Base-by-base conservation (phyloP, 352 stramenopile genomes). In the Pythium monospermum region DNA sequence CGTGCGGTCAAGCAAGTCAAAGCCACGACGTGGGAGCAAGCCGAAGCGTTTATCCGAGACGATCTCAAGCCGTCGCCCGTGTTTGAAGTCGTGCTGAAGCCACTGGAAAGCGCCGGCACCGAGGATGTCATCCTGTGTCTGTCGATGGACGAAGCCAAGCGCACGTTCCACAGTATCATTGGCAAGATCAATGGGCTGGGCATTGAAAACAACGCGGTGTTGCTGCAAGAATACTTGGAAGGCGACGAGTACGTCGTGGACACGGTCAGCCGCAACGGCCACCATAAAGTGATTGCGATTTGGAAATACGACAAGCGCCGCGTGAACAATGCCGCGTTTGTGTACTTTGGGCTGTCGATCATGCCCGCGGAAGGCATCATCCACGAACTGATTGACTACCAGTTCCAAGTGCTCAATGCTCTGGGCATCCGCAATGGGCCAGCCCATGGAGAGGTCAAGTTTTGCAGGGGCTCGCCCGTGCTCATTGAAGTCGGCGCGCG, bases 291-390 rank as follows among this genome's bases (percentile, higher is more conserved):
- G 38, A 87, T 89, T 30, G 95, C 94, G 18, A 82, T 99, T 12
- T 99, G 96, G 96, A 95, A 96, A 64, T 99, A 99, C 65, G 96
- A 99, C 69, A 99, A 99, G 76, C 78, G 96, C 36, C 76, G 83
- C 8, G 85, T 96, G 32, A 98, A 98, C 63, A 66, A 91, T 44
- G 91, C 90, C 6, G 86, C 90, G 15, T 98, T 98, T 64, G 95
- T 98, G 7, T 98, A 98, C 68, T 98, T 94, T 47, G 78, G 80
- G 5, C 55, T 94, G 13, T 91, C 80, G 16, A 56, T 91, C 49
- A 76, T 90, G 12, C 78, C 83, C 26, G 78, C 76, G 11, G 66
- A 76, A 15, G 74, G 71, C 2, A 71, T 87, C 21, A 66, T 94
- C 22, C 72, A 91, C 50, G 72, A 86, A 33, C 69, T 94, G 25